Evolutionary conservation across 2,329 filamentous ascomycete species (phyloP).

Genomic region (Tolypocladium album): DNA sequence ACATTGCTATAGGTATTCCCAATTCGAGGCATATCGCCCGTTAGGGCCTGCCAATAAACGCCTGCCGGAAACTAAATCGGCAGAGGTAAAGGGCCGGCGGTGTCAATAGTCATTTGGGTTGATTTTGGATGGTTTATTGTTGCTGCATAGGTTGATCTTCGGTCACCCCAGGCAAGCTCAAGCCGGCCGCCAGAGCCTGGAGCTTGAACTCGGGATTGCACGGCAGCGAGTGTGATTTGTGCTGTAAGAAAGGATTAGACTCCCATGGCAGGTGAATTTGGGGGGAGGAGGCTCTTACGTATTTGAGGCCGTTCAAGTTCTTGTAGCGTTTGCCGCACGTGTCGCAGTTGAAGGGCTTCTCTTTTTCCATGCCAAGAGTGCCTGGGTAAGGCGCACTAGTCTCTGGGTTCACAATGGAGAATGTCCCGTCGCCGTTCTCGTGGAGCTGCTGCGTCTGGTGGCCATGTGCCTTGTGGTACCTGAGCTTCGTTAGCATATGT

Average conservation of each 20-base stretch:
- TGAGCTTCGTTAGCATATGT: conserved; percentile 15
- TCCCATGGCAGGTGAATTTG: background rate
- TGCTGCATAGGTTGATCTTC: conserved; percentile 32
- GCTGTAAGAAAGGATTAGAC: conserved; percentile 27
- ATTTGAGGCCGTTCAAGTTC: conserved; percentile 97
- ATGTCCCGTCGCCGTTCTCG: conserved; percentile 93
- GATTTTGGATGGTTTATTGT: conserved; percentile 1
- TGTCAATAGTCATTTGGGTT: background rate
- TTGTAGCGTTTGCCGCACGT: conserved; percentile 98
- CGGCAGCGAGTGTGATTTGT: conserved; percentile 73
- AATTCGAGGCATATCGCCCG: background rate
- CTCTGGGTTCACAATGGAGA: conserved; percentile 95
- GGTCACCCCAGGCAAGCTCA: conserved; percentile 31
- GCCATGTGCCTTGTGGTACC: conserved; percentile 70
- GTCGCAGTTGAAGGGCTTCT: conserved; percentile 97
- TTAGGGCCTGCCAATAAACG: background rate
- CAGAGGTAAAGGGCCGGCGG: background rate
- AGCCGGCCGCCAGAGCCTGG: conserved; percentile 31
- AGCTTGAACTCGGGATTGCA: conserved; percentile 72
- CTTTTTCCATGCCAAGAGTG: conserved; percentile 98
- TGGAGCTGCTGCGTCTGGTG: conserved; percentile 95
- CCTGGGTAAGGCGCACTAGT: conserved; percentile 91
- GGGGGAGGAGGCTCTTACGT: conserved; percentile 39
- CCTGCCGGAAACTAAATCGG: background rate
- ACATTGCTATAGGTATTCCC: background rate